Conservation (phyloP, 768 basidiomycete genomes). For the Tylopilus rubrobrunneus region DNA sequence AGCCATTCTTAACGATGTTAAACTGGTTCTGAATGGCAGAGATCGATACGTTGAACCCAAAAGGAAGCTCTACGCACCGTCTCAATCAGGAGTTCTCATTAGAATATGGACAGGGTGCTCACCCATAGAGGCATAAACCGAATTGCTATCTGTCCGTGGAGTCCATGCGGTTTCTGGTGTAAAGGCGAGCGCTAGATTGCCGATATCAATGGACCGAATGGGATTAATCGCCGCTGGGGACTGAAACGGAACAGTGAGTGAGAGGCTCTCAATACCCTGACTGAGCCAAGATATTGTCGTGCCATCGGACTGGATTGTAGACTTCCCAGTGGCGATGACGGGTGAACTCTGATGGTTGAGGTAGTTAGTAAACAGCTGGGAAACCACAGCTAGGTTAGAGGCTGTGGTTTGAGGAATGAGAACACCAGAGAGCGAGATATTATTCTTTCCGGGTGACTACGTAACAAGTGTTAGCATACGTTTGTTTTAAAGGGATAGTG, state of each 20-base stretch:
- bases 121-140: constrained; percentile 59
- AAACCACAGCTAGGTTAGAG: constrained; percentile 45
- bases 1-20: constrained; percentile 51
- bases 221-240: constrained; percentile 50
- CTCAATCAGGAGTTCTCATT: neutral
- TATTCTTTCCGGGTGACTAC: constrained; percentile 52
- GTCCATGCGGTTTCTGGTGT: constrained; percentile 50
- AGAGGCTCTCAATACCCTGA: constrained; percentile 51
- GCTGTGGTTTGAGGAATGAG: constrained; percentile 50
- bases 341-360: constrained; percentile 58
- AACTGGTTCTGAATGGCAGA: constrained; percentile 64
- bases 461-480: constrained; percentile 1
- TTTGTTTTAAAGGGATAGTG: neutral
- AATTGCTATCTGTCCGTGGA: constrained; percentile 52
- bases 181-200: constrained; percentile 55
- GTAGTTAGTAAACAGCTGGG: constrained; percentile 66
- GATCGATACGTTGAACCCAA: constrained; percentile 61
- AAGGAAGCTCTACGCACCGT: constrained; percentile 53
- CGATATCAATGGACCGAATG: constrained; percentile 62
- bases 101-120: constrained; percentile 6
- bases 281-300: constrained; percentile 64
- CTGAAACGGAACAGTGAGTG: constrained; percentile 61
- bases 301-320: constrained; percentile 55
- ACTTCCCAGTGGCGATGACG: constrained; percentile 57
- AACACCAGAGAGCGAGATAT: constrained; percentile 54